Percentiles rank a stretch among this genome's conserved stretches.
These are phyloP conservation scores for Aspergillus fijiensis DNA, from an alignment of 2,329 filamentous ascomycete genomes.

Conservation along the genomic window DNA sequence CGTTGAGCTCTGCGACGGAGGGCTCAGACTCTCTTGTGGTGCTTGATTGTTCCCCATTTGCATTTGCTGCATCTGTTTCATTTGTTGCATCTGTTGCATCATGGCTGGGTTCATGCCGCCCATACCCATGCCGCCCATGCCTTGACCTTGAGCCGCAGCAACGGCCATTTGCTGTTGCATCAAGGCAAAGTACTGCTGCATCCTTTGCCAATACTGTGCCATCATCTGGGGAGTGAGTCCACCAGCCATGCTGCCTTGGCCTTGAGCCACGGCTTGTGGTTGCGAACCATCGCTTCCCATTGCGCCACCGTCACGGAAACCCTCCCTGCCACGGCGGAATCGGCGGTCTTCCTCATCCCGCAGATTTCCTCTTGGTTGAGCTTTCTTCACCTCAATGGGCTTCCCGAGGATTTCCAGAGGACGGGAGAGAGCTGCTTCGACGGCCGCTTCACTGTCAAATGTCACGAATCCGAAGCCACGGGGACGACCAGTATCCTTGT, in stretches of 20 bases:
- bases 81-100: constrained; percentile 71
- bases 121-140: constrained; percentile 58
- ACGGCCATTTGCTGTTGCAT: constrained; percentile 87
- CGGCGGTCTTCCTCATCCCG: constrained; percentile 78
- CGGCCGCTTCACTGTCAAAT: constrained; percentile 92
- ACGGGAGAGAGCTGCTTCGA: constrained; percentile 82
- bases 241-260: constrained; percentile 42
- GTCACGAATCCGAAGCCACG: constrained; percentile 97
- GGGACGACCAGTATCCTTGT: constrained; percentile 97
- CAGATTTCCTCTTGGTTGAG: constrained; percentile 91
- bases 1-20: constrained; percentile 44
- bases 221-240: constrained; percentile 95
- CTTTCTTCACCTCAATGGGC: constrained; percentile 96
- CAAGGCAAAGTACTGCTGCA: constrained; percentile 95
- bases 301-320: constrained; percentile 42
- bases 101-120: constrained; percentile 69
- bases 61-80: constrained; percentile 54
- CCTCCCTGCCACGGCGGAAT: constrained; percentile 44
- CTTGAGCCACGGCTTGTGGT: constrained; percentile 50
- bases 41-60: constrained; percentile 50
- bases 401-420: constrained; percentile 93
- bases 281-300: constrained; percentile 38
- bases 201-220: constrained; percentile 97
- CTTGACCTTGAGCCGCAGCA: constrained; percentile 44
- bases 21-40: constrained; percentile 36